phyloP scores from a whole-genome alignment of 257 asterid species.

The Lycium barbarum region DNA sequence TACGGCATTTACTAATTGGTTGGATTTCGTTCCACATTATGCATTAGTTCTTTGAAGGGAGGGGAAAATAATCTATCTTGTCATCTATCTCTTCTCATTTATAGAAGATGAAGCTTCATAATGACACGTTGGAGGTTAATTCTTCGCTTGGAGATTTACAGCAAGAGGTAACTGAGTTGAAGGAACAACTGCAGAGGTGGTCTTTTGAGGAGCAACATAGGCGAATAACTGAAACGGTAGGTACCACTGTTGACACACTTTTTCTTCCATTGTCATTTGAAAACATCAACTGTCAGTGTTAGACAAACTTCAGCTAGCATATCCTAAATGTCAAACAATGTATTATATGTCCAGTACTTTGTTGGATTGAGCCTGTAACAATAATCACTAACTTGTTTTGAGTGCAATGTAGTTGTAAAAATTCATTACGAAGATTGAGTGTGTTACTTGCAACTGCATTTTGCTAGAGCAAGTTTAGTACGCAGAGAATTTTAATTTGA shows the following conservation, averaged over 20 bases:
- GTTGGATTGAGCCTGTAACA: no score
- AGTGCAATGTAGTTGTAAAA: not conserved
- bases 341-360: no score
- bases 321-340: no score
- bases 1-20: not conserved
- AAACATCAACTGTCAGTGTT: not conserved
- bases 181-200: slow-evolving; percentile 46
- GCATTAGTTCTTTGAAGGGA: not conserved
- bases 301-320: not conserved
- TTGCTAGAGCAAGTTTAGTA: not conserved
- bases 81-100: not conserved
- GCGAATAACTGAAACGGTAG: slow-evolving; percentile 60
- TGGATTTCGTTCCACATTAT: not conserved
- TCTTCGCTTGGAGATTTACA: slow-evolving; percentile 54
- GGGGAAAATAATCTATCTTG: not conserved
- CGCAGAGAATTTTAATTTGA: not conserved
- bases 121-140: slow-evolving; percentile 53
- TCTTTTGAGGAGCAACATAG: slow-evolving; percentile 56
- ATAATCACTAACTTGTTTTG: no score
- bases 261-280: not conserved
- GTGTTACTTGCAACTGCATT: not conserved
- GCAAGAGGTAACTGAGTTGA: slow-evolving; percentile 54
- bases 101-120: slow-evolving; percentile 37
- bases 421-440: not conserved
- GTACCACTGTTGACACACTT: not conserved